Percentiles rank a stretch among this genome's conserved stretches.
These are phyloP conservation scores for Neltuma alba DNA, from an alignment of 306 rosid genomes.

Conservation along the genomic window DNA sequence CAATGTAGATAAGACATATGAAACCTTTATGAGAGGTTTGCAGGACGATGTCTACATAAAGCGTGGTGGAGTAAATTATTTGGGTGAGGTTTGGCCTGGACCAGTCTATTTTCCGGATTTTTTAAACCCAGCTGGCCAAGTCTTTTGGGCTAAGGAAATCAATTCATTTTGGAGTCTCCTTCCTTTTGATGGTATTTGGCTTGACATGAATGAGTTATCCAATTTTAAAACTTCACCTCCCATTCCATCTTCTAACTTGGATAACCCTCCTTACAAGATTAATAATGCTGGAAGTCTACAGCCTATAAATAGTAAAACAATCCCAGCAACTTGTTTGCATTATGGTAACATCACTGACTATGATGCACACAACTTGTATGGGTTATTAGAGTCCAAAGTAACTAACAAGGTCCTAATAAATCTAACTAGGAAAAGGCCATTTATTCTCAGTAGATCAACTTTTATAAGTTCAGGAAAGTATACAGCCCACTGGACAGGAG, in stretches of 20 bases:
- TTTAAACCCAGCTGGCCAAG: constrained; percentile 53
- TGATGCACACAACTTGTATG: constrained; percentile 74
- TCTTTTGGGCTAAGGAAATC: constrained; percentile 72
- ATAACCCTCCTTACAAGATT: constrained; percentile 82
- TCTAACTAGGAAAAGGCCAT: constrained; percentile 80
- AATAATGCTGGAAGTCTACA: constrained; percentile 46
- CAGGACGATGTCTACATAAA: not conserved
- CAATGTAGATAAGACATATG: constrained; percentile 59
- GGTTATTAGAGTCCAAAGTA: constrained; percentile 64
- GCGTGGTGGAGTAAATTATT: constrained; percentile 10
- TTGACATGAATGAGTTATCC: constrained; percentile 86
- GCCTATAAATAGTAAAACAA: constrained; percentile 52
- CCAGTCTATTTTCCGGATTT: constrained; percentile 77
- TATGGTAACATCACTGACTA: constrained; percentile 70
- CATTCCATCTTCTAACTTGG: constrained; percentile 56
- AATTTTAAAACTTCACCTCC: constrained; percentile 66
- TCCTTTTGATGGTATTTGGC: constrained; percentile 85
- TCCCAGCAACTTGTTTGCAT: constrained; percentile 72
- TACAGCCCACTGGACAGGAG: constrained; percentile 95
- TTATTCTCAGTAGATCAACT: constrained; percentile 79
- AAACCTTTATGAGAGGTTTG: constrained; percentile 43
- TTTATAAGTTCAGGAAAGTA: constrained; percentile 85
- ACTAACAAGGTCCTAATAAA: constrained; percentile 60
- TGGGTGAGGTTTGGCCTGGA: constrained; percentile 90
- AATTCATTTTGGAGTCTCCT: constrained; percentile 58